Evolutionary conservation across 257 asterid species (phyloP), one percentile per base, ranked within the genome.

Genomic region (Solanum tarapatanum): DNA sequence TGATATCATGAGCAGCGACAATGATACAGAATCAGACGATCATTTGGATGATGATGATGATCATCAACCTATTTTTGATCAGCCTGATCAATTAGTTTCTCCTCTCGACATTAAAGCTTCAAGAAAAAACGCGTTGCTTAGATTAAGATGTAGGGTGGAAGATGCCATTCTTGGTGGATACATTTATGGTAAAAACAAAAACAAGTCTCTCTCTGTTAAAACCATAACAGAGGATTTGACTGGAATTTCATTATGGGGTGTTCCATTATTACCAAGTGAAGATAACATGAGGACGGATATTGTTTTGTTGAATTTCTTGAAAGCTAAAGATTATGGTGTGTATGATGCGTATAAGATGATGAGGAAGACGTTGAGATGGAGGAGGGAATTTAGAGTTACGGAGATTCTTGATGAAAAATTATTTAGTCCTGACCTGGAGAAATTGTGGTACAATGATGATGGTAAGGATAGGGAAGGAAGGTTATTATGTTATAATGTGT

Each of bases 391-490:
- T 73, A 86, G 66, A 2, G 92, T 94, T 1, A 86, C 68, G 19
- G 90, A 84, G 30, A 87, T 90, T 69, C 87, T 92, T 19, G 88
- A 75, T 7, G 93, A 91, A 32, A 90, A 92, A 35, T 87, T 89
- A 32, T 66, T 85, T 12, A 64, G 84, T 83, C 89, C 90, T 0
- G 94, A 90, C 77, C 82, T 76, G 8, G 93, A 91, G 76, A 88
- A 79, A 23, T 36, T 89, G 87, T 94, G 96, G 96, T 91, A 90
- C 82, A 23, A 79, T 11, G 82, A 35, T 74, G 88, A 90, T 8
- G 98, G 99, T 1, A 80, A 33, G 48, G 98, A 96, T 72, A 92
- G 86, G 60, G 94, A 90, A 88, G 99, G 98, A 23, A 90, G 96
- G 0, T 91, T 96, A 0, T 13, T 96, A 75, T 94, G 98, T 91